A percentile compares a stretch with the other conserved stretches of the same genome.
Conservation (phyloP, 495 filamentous ascomycete species). For the Aspergillus sparsus region DNA sequence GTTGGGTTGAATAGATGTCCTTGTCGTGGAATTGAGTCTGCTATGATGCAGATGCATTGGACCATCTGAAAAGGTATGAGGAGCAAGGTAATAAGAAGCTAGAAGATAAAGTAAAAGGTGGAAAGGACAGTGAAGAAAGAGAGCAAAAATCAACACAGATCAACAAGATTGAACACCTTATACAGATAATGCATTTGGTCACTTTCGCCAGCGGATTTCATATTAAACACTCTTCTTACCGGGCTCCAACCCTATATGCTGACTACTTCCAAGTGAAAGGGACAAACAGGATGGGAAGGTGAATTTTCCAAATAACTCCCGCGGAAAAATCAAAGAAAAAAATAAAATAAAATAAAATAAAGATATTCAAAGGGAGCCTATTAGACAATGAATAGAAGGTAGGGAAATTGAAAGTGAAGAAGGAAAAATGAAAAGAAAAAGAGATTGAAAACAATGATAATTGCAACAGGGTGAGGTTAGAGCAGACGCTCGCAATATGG, state of each 20-base stretch:
- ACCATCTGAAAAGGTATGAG: conserved; percentile 4
- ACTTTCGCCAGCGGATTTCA: conserved; percentile 19
- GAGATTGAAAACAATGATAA: conserved; percentile 15
- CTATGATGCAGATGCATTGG: background rate
- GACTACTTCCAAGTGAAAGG: conserved; percentile 13
- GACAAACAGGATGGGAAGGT: background rate
- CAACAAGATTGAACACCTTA: conserved; percentile 7
- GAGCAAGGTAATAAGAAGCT: background rate
- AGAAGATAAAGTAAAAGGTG: background rate
- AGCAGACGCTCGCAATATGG: conserved; percentile 20
- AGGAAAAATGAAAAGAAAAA: conserved; percentile 22
- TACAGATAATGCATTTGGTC: conserved; percentile 18
- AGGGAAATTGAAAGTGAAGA: no score
- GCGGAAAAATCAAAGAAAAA: conserved; percentile 5
- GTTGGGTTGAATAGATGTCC: background rate
- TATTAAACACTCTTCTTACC: conserved; percentile 21
- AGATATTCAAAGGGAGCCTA: no score
- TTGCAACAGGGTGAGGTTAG: conserved; percentile 20
- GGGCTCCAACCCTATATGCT: conserved; percentile 12
- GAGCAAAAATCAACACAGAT: conserved; percentile 1
- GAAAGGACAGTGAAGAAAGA: conserved; percentile 3
- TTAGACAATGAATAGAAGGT: background rate
- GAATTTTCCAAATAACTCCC: conserved; percentile 7
- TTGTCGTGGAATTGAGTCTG: background rate
- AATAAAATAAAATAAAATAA: background rate